phyloP scores from a whole-genome alignment of 257 asterid genomes.

The Nicotiana benthamiana region DNA sequence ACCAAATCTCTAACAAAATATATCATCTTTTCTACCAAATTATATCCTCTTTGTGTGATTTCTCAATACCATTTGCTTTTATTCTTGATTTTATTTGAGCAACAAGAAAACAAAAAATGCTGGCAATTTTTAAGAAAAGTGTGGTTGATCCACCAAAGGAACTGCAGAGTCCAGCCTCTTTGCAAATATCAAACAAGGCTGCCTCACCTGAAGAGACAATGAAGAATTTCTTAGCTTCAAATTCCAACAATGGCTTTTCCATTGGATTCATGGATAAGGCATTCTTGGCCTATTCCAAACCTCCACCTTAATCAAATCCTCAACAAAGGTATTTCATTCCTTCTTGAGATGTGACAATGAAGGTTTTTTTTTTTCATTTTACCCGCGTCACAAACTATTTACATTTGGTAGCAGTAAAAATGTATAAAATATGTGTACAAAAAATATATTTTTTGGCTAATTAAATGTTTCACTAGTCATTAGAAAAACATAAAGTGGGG shows the following conservation, averaged over 20 bases:
- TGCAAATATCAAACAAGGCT: slow-evolving; percentile 12
- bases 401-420: no score
- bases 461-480: neutral
- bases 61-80: neutral
- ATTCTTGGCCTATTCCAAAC: slow-evolving; percentile 46
- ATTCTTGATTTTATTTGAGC: neutral
- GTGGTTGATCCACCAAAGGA: slow-evolving; percentile 76
- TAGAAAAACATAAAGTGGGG: neutral
- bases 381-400: no score
- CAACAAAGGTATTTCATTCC: slow-evolving; percentile 39
- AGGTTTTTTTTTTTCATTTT: no score
- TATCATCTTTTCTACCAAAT: slow-evolving; percentile 10
- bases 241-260: slow-evolving; percentile 44
- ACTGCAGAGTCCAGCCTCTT: slow-evolving; percentile 58
- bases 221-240: slow-evolving; percentile 52
- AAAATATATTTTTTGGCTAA: neutral
- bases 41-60: neutral
- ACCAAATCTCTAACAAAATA: neutral
- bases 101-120: slow-evolving; percentile 34
- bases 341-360: neutral
- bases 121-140: slow-evolving; percentile 69
- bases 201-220: slow-evolving; percentile 43
- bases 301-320: slow-evolving; percentile 17
- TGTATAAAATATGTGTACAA: no score
- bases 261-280: slow-evolving; percentile 58